Evolutionary conservation across 108 stramenopile genomes (phyloP), one percentile per base, ranked within the genome.

Genomic region (Nannochloropsis oceanica): DNA sequence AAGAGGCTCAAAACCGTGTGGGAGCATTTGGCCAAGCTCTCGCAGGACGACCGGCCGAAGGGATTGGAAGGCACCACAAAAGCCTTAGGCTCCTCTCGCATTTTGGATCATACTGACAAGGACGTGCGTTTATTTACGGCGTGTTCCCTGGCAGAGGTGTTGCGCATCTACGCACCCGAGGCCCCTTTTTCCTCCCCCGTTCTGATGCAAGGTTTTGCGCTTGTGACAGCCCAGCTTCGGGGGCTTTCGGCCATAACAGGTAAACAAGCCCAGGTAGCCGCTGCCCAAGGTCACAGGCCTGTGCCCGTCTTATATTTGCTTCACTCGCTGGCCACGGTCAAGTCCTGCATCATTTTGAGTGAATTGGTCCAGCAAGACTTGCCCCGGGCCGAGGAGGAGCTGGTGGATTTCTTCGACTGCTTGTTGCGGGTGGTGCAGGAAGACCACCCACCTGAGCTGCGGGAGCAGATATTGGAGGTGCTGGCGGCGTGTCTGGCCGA

Each of bases 161-260:
- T 90, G 50, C 89, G 90, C n/a, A 86, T 90, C 43, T 90, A 86
- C 80, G 90, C 87, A 11, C 89, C 90, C 20, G 87, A 87, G 22
- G 90, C 90, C 12, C 90, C 90, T 12, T 90, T 87, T 82, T 50
- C 27, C 13, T 43, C 80, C 20, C 86, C 84, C 27, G 84, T 87
- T 26, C 43, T 90, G 5, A 43, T 85, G 43, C 26, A 84, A 22
- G 84, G 83, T 8, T 89, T 90, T 22, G 43, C 86, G 12, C 86
- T 86, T 42, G 25, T 91, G 44, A 88, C 80, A 26, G 50, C 84
- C n/a, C 86, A 87, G 81, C 81, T 91, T 0, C 26, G 90, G 50
- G 84, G 88, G 26, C 89, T 91, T 12, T 43, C 44, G 43, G 79
- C 83, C 27, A 84, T 84, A 24, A 13, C 43, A 22, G 44, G 26